Evolutionary conservation across 2,329 filamentous ascomycete species (phyloP), one percentile per base, ranked within the genome.

Genomic region (Hymenoscyphus occultus): DNA sequence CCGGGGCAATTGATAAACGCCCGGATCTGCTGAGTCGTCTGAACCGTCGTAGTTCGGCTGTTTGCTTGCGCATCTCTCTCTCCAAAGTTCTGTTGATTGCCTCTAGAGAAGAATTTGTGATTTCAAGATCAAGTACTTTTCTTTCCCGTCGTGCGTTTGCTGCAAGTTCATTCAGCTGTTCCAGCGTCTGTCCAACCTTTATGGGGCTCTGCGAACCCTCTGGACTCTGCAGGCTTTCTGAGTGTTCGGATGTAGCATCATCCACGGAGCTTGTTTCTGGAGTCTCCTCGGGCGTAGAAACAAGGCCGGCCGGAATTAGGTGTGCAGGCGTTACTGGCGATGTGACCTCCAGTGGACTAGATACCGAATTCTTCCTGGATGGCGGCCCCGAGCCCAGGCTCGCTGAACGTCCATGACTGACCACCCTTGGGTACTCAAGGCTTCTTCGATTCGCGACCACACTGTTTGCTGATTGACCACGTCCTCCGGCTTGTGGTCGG

Each of bases 81-180:
- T 99, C 95, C 0, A 99, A 80, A 0, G 93, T 95, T 62, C 93
- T 85, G 75, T 99, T 99, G 78, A 99, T 98, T 51, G 95, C 95
- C 64, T 97, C 86, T 2, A 99, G 83, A 1, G 93, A 97, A 0
- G 92, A 95, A 74, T 99, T 99, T 63, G 91, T 97, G 69, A 99
- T 99, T 76, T 99, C 92, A 5, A 99, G 81, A 76, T 99, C 95
- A 70, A 98, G 86, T 0, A 99, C 93, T 79, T 98, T 99, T 67
- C 95, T 87, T 77, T 98, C 95, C 42, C 92, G 86, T 39, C 95
- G 86, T 14, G 95, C 95, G 75, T 92, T 95, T n/a, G 90, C 86
- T 12, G 95, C 92, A 6, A 92, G 82, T 66, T 96, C 93, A 67
- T 86, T 90, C 67, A 90, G 80, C 7, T 86, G 82, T 63, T 89